Conservation (phyloP, 176 grass and related monocot species). For the Carex kokanica region DNA sequence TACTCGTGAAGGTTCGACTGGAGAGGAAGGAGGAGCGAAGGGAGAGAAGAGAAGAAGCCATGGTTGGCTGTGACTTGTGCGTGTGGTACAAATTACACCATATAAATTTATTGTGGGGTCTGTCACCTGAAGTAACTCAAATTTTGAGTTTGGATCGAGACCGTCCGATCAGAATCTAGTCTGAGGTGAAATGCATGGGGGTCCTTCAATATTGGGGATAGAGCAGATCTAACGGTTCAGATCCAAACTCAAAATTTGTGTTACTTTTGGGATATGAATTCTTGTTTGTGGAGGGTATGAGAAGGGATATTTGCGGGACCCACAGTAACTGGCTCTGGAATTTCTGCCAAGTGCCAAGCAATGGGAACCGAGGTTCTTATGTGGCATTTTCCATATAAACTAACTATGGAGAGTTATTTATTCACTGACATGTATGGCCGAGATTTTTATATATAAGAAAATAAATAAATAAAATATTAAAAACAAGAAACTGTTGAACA, state of each 20-base stretch:
- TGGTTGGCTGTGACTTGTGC: not conserved
- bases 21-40: constrained; percentile 19
- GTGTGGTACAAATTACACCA: not conserved
- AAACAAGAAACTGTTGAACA: too few relatives aligned
- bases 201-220: too few relatives aligned
- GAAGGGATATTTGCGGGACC: constrained; percentile 1
- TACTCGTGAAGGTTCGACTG: not conserved
- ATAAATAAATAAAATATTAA: too few relatives aligned
- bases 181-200: too few relatives aligned
- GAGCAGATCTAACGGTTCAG: too few relatives aligned
- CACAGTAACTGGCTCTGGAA: constrained; percentile 2
- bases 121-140: too few relatives aligned
- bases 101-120: not conserved
- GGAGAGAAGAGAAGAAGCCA: constrained; percentile 15
- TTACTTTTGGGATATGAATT: too few relatives aligned
- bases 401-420: not conserved
- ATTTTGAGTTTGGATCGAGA: too few relatives aligned
- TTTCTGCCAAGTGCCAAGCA: not conserved
- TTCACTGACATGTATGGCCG: not conserved
- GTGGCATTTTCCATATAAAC: not conserved
- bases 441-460: too few relatives aligned
- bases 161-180: too few relatives aligned
- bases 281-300: not conserved
- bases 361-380: not conserved
- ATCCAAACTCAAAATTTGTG: too few relatives aligned